Conservation (phyloP, 1,139 yeast species). For the Neolecta irregularis region DNA sequence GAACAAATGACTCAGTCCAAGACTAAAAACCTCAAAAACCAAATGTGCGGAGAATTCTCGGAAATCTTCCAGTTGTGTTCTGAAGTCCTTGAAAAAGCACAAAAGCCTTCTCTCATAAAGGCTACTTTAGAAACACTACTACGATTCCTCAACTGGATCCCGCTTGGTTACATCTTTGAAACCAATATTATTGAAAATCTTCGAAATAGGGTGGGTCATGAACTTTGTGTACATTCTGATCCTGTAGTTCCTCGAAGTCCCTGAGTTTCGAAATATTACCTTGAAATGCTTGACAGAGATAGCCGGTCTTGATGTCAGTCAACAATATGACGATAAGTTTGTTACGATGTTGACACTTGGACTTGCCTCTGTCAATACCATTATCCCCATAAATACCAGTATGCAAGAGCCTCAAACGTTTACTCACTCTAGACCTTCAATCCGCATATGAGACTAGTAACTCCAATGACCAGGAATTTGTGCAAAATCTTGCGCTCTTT, state of each 20-base stretch:
- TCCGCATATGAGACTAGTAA: slow-evolving; percentile 59
- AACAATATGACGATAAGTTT: slow-evolving; percentile 53
- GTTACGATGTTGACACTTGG: slow-evolving; percentile 57
- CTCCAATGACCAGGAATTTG: slow-evolving; percentile 78
- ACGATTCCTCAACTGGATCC: slow-evolving; percentile 89
- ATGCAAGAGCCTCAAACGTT: background rate
- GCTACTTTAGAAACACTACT: slow-evolving; percentile 75
- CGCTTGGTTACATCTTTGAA: slow-evolving; percentile 74
- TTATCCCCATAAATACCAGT: slow-evolving; percentile 53
- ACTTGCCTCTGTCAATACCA: slow-evolving; percentile 51
- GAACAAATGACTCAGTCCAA: slow-evolving; percentile 96
- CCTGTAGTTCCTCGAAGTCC: slow-evolving; percentile 51
- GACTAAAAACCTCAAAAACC: slow-evolving; percentile 62
- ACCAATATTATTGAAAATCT: slow-evolving; percentile 62
- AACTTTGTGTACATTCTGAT: slow-evolving; percentile 1
- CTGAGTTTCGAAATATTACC: slow-evolving; percentile 69
- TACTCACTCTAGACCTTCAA: slow-evolving; percentile 35
- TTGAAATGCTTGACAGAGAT: slow-evolving; percentile 89
- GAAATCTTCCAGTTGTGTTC: slow-evolving; percentile 85
- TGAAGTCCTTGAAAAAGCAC: slow-evolving; percentile 80
- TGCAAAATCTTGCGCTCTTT: slow-evolving; percentile 91
- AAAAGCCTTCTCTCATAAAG: slow-evolving; percentile 61
- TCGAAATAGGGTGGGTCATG: slow-evolving; percentile 30
- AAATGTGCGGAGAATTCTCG: slow-evolving; percentile 80
- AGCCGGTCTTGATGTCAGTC: slow-evolving; percentile 44